phyloP scores from a whole-genome alignment of 73 alveolate species.

The Paramecium bursaria region DNA sequence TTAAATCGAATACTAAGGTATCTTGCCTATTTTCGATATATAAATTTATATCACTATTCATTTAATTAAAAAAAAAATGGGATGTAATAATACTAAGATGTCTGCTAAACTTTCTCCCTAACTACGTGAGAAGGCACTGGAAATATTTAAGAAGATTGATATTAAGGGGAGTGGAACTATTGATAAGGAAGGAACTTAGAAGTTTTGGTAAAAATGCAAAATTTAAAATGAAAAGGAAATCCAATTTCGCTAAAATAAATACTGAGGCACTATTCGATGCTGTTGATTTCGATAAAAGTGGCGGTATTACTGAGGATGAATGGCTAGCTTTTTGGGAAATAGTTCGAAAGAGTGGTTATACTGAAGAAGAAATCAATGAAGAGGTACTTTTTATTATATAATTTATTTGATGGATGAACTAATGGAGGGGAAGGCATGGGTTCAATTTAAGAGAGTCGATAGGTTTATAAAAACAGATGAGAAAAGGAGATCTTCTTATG shows the following conservation, averaged over 20 bases:
- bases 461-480: conserved; percentile 53
- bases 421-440: conserved; percentile 71
- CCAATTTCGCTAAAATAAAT: conserved; percentile 65
- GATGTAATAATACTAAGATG: conserved; percentile 16
- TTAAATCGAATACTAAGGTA: not conserved
- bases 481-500: conserved; percentile 34
- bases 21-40: conserved; percentile 15
- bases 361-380: conserved; percentile 66
- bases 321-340: conserved; percentile 70
- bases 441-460: conserved; percentile 62
- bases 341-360: conserved; percentile 54
- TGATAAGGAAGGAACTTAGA: conserved; percentile 63
- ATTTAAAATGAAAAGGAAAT: conserved; percentile 33
- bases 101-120: conserved; percentile 30
- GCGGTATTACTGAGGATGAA: conserved; percentile 68
- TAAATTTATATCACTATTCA: not conserved
- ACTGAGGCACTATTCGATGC: conserved; percentile 68
- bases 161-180: conserved; percentile 51
- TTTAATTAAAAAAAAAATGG: conserved; percentile 33
- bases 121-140: conserved; percentile 54
- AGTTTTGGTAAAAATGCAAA: conserved; percentile 48
- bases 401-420: conserved; percentile 43
- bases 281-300: conserved; percentile 70
- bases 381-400: conserved; percentile 42
- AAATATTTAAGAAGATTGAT: conserved; percentile 55